A percentile compares a stretch with the other conserved stretches of the same genome.
These are phyloP conservation scores for Phoma sp. DNA, from an alignment of 2,329 filamentous ascomycete species.

Conservation along the genomic window DNA sequence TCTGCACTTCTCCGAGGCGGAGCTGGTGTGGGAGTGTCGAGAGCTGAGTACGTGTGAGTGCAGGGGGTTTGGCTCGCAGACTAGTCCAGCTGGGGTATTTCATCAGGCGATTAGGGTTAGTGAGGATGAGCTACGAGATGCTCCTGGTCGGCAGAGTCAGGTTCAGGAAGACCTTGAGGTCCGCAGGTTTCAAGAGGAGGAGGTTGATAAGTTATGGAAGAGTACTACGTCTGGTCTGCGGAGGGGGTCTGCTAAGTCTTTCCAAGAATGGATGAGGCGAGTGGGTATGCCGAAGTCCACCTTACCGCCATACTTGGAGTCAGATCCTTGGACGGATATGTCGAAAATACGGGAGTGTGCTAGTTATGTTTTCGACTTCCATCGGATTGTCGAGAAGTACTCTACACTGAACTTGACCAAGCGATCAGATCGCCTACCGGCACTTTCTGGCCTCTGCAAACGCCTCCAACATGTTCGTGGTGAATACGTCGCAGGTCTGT, in stretches of 20 bases:
- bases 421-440: slow-evolving; percentile 20
- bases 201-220: slow-evolving; percentile 7
- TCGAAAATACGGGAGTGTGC: slow-evolving; percentile 11
- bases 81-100: not conserved
- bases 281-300: not conserved
- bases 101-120: not conserved
- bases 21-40: slow-evolving; percentile 31
- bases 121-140: not conserved
- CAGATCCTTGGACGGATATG: not conserved
- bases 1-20: slow-evolving; percentile 17
- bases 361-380: slow-evolving; percentile 19
- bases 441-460: slow-evolving; percentile 25
- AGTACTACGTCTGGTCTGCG: not conserved
- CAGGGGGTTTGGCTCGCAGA: slow-evolving; percentile 12
- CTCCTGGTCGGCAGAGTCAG: not conserved
- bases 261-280: not conserved
- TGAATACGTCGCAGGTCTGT: slow-evolving; percentile 24
- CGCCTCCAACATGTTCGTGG: slow-evolving; percentile 23
- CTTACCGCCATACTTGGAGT: not conserved
- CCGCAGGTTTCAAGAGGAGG: slow-evolving; percentile 5
- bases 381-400: slow-evolving; percentile 26
- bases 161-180: slow-evolving; percentile 10
- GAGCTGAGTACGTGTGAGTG: slow-evolving; percentile 24
- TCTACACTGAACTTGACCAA: slow-evolving; percentile 20
- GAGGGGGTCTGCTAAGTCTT: not conserved